Percentiles rank a stretch among this genome's conserved stretches.
phyloP scores from a whole-genome alignment of 495 filamentous ascomycete genomes.

The Aspergillus homomorphus region DNA sequence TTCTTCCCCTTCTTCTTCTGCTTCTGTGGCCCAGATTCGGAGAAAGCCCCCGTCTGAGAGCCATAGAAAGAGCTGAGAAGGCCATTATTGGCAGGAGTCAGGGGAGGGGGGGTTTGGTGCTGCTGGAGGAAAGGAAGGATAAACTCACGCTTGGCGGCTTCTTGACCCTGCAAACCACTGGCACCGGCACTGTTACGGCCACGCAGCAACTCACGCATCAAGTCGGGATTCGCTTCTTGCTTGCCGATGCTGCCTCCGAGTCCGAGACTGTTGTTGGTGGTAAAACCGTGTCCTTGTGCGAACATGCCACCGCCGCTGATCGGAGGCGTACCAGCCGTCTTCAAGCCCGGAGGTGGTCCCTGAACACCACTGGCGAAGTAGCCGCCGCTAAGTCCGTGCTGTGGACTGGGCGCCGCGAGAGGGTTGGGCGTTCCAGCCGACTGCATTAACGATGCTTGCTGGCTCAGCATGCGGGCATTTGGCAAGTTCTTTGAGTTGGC shows the following conservation, averaged over 20 bases:
- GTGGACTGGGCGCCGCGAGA: conserved; percentile 54
- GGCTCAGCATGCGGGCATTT: conserved; percentile 82
- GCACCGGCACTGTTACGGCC: conserved; percentile 54
- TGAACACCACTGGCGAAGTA: conserved; percentile 65
- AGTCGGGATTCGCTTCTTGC: conserved; percentile 71
- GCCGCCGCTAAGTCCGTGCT: conserved; percentile 40
- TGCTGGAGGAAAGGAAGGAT: conserved; percentile 80
- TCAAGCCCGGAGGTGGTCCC: conserved; percentile 91
- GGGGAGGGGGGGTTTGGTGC: conserved; percentile 81
- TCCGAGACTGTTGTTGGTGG: conserved; percentile 60
- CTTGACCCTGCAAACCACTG: conserved; percentile 62
- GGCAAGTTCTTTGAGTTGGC: conserved; percentile 74
- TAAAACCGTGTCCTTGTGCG: conserved; percentile 74
- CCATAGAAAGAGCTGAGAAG: conserved; percentile 88
- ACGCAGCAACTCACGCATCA: conserved; percentile 77
- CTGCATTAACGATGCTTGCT: conserved; percentile 89
- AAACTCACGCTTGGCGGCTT: conserved; percentile 93
- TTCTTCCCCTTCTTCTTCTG: conserved; percentile 99
- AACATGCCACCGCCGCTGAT: conserved; percentile 74
- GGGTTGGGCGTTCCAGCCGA: conserved; percentile 54
- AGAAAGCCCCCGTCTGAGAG: conserved; percentile 74
- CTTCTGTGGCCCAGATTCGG: conserved; percentile 83
- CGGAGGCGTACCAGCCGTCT: conserved; percentile 89
- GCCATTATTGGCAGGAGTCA: conserved; percentile 76
- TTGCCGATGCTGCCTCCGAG: conserved; percentile 63